These are phyloP conservation scores for Fusarium keratoplasticum DNA, from an alignment of 2,329 filamentous ascomycete genomes.

Conservation along the genomic window DNA sequence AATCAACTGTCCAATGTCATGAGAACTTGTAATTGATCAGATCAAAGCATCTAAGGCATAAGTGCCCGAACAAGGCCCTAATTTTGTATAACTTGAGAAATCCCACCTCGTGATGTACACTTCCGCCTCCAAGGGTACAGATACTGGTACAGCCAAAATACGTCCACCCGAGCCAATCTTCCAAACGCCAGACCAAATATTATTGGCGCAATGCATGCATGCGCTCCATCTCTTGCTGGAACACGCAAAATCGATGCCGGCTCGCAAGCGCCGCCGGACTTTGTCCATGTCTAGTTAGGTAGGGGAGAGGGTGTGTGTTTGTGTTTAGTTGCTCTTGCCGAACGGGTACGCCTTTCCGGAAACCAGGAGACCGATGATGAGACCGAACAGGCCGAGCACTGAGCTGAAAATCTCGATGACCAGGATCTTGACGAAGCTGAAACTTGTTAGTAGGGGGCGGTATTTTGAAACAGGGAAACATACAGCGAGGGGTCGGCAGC, in stretches of 20 bases:
- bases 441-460: constrained; percentile 36
- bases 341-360: constrained; percentile 87
- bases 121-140: constrained; percentile 39
- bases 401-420: constrained; percentile 99
- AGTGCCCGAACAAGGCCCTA: constrained; percentile 25
- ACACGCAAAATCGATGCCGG: constrained; percentile 33
- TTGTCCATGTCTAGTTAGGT: constrained; percentile 28
- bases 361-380: constrained; percentile 93
- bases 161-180: constrained; percentile 50
- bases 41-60: constrained; percentile 35
- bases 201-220: constrained; percentile 52
- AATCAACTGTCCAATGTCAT: constrained; percentile 14
- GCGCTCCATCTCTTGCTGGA: constrained; percentile 39
- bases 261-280: constrained; percentile 21
- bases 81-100: constrained; percentile 44
- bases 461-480: constrained; percentile 50
- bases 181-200: constrained; percentile 56
- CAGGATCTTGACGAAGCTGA: constrained; percentile 96
- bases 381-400: constrained; percentile 92
- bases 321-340: constrained; percentile 49
- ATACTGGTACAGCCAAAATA: constrained; percentile 52
- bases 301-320: background rate
- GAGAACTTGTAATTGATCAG: constrained; percentile 31
- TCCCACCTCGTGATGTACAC: constrained; percentile 50
- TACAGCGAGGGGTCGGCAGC: constrained; percentile 91